Percentiles rank a stretch among this genome's conserved stretches.
These are phyloP conservation scores for Xylariaceae sp. DNA, from an alignment of 2,329 filamentous ascomycete species.

Conservation along the genomic window DNA sequence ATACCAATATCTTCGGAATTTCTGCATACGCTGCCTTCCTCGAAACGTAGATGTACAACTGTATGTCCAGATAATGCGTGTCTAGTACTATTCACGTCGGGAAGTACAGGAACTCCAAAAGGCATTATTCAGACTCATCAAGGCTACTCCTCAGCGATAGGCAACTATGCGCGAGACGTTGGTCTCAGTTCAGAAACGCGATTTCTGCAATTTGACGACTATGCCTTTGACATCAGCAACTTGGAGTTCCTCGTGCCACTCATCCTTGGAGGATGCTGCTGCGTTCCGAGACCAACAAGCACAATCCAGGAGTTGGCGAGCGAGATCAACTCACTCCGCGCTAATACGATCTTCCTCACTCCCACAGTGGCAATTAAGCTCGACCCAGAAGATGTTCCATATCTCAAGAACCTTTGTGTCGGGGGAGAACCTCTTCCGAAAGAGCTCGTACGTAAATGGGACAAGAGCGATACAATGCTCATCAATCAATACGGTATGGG, in stretches of 20 bases:
- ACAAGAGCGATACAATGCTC: constrained; percentile 7
- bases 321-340: constrained; percentile 9
- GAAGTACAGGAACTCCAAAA: constrained; percentile 20
- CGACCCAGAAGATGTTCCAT: constrained; percentile 8
- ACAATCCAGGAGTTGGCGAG: constrained; percentile 8
- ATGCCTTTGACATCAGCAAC: constrained; percentile 15
- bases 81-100: constrained; percentile 19
- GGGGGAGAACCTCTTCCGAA: constrained; percentile 18
- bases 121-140: constrained; percentile 17
- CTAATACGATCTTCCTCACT: constrained; percentile 14
- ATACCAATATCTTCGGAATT: constrained; percentile 7
- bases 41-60: background rate
- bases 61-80: constrained; percentile 13
- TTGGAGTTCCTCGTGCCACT: constrained; percentile 13
- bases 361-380: constrained; percentile 14
- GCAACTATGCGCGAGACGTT: constrained; percentile 13
- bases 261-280: constrained; percentile 11
- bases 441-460: constrained; percentile 16
- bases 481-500: constrained; percentile 20
- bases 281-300: constrained; percentile 12
- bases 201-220: constrained; percentile 13
- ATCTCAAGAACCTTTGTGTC: constrained; percentile 12
- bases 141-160: constrained; percentile 9
- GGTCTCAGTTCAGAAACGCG: constrained; percentile 11
- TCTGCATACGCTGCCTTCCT: constrained; percentile 3